These are phyloP conservation scores for Globisporangium polare DNA, from an alignment of 352 stramenopile genomes.

Conservation along the genomic window DNA sequence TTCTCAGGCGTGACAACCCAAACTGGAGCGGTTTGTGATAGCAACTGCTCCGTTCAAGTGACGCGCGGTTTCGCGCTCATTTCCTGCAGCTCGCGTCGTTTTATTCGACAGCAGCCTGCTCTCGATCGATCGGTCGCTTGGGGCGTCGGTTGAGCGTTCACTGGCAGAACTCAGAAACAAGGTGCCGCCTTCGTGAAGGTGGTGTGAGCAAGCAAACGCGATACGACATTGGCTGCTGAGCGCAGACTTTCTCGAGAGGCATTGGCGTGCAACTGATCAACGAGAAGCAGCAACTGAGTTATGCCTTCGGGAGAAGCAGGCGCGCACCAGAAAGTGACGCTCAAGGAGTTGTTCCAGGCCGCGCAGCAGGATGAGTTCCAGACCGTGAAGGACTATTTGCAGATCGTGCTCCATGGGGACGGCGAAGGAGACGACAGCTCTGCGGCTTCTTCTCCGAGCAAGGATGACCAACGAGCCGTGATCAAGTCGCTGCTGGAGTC, in stretches of 20 bases:
- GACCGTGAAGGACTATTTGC: constrained; percentile 51
- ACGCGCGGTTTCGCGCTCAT: constrained; percentile 7
- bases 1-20: neutral
- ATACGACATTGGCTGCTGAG: neutral
- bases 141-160: constrained; percentile 2
- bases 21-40: neutral
- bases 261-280: neutral
- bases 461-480: constrained; percentile 7
- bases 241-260: neutral
- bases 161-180: neutral
- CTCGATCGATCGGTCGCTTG: constrained; percentile 9
- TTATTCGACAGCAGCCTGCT: neutral
- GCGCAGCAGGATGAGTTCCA: constrained; percentile 68
- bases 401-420: constrained; percentile 41
- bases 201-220: neutral
- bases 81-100: neutral
- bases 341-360: constrained; percentile 69
- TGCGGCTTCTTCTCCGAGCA: neutral
- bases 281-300: neutral
- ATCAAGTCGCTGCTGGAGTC: constrained; percentile 48
- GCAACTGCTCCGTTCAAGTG: neutral
- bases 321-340: constrained; percentile 19
- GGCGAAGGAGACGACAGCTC: constrained; percentile 9
- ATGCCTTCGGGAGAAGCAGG: constrained; percentile 3
- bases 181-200: neutral